A percentile compares a stretch with the other conserved stretches of the same genome.
phyloP scores from a whole-genome alignment of 371 early-diverging fungal species.

The Apophysomyces variabilis region DNA sequence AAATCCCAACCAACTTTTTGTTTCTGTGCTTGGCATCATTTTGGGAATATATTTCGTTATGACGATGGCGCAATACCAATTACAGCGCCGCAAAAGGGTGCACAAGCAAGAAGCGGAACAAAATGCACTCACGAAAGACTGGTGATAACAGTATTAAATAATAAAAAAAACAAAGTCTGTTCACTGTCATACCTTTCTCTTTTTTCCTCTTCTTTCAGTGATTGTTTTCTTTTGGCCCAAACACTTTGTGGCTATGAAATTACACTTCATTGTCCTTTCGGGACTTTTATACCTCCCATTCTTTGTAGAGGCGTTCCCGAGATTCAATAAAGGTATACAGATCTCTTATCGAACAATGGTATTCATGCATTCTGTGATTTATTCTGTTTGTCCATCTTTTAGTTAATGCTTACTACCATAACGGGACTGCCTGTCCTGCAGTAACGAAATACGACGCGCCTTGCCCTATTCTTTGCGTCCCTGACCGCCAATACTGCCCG shows the following conservation, averaged over 20 bases:
- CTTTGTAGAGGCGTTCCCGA: slow-evolving; percentile 24
- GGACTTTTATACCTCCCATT: neutral
- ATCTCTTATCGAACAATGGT: neutral
- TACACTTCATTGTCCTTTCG: neutral
- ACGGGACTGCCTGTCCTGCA: slow-evolving; percentile 38
- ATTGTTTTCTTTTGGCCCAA: neutral
- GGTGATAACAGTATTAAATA: neutral
- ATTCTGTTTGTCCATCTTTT: neutral
- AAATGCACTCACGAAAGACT: neutral
- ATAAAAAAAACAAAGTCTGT: neutral
- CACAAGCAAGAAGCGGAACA: slow-evolving; percentile 2
- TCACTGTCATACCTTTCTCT: slow-evolving; percentile 2
- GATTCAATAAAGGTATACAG: slow-evolving; percentile 32
- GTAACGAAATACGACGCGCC: slow-evolving; percentile 23
- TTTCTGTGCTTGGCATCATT: slow-evolving; percentile 29
- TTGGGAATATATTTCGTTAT: slow-evolving; percentile 33
- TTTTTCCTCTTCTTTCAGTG: neutral
- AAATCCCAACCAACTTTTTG: slow-evolving; percentile 31
- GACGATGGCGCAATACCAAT: slow-evolving; percentile 25
- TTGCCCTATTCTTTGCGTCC: slow-evolving; percentile 36
- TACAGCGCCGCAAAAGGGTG: slow-evolving; percentile 16
- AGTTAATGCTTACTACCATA: slow-evolving; percentile 34
- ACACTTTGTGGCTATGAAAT: neutral
- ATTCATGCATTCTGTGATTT: neutral
- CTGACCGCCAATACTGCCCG: slow-evolving; percentile 23